Evolutionary conservation across 2,329 filamentous ascomycete genomes (phyloP), one percentile per base, ranked within the genome.

Genomic region (Trichoderma pleuroti): DNA sequence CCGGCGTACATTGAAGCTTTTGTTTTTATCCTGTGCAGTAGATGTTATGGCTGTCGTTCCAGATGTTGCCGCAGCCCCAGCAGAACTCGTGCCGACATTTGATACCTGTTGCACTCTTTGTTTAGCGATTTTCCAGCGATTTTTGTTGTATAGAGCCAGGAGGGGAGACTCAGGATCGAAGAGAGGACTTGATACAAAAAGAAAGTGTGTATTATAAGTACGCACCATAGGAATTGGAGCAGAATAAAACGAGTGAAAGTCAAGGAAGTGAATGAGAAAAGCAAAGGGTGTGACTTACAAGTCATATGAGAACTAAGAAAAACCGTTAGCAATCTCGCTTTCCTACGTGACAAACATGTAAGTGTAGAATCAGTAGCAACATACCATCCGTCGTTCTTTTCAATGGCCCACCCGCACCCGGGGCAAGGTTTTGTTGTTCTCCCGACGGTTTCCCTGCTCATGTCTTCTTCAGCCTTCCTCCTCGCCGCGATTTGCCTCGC

Each of bases 331-430:
- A 49, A 34, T 39, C 28, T 46, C 28, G 46, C 24, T 21, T 24
- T 26, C 21, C 57, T 18, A 49, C 6, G 49, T 10, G 14, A 56
- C 4, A 24, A 24, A 12, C 9, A 28, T 49, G 24, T 18, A 14
- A 32, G 39, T 4, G 4, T 36, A 12, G 65, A 49, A 52, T 59
- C 63, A 52, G 24, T 21, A 8, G 42, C 9, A 30, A 77, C 81
- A 77, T 69, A 84, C 82, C 83, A 84, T 60, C 83, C 82, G 0
- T 73, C 68, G 21, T 78, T 80, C 76, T 83, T 84, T 73, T 82
- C 76, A 66, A 83, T 84, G 1, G 78, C 77, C 71, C 76, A 77
- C 4, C 74, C 72, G 21, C 83, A 84, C 1, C 76, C 76, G 0
- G 81, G 81, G 46, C 83, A 84, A 0, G 78, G 79, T 68, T 80